These are phyloP conservation scores for Acacia melanoxylon DNA, from an alignment of 306 rosid genomes.

Conservation along the genomic window DNA sequence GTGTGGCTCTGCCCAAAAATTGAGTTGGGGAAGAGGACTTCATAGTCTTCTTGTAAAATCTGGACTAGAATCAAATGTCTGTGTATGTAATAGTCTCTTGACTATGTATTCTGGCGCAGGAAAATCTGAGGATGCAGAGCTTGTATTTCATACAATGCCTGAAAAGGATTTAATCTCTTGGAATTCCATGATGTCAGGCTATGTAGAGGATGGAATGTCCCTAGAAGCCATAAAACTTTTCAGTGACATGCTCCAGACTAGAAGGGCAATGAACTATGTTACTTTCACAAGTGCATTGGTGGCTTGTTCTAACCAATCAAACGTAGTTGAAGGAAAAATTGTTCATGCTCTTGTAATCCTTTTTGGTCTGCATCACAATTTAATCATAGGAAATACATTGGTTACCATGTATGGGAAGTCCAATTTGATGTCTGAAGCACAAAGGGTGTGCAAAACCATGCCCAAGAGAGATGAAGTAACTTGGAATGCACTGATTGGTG, in stretches of 20 bases:
- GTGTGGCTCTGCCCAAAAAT: slow-evolving; percentile 57
- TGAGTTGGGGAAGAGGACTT: slow-evolving; percentile 82
- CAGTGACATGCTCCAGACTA: slow-evolving; percentile 53
- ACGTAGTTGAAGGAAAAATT: slow-evolving; percentile 52
- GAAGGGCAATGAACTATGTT: slow-evolving; percentile 50
- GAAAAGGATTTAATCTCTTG: slow-evolving; percentile 81
- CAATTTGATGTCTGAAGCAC: slow-evolving; percentile 58
- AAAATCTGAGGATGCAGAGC: slow-evolving; percentile 58
- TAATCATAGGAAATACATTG: slow-evolving; percentile 69
- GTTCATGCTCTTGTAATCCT: slow-evolving; percentile 63
- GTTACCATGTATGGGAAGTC: slow-evolving; percentile 82
- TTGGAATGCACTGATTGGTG: slow-evolving; percentile 89
- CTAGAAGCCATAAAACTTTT: slow-evolving; percentile 53
- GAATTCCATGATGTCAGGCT: slow-evolving; percentile 87
- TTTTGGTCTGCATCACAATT: slow-evolving; percentile 54
- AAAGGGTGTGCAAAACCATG: slow-evolving; percentile 49
- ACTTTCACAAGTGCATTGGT: slow-evolving; percentile 76
- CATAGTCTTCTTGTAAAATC: slow-evolving; percentile 65
- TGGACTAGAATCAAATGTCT: slow-evolving; percentile 68
- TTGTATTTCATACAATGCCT: slow-evolving; percentile 65
- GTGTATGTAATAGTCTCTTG: slow-evolving; percentile 74
- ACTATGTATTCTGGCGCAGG: slow-evolving; percentile 84
- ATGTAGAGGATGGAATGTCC: slow-evolving; percentile 59
- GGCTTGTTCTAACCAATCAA: slow-evolving; percentile 63
- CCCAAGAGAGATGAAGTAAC: slow-evolving; percentile 69